A percentile compares a stretch with the other conserved stretches of the same genome.
phyloP scores from a whole-genome alignment of 2,329 filamentous ascomycete genomes.

The Beauveria varroae region DNA sequence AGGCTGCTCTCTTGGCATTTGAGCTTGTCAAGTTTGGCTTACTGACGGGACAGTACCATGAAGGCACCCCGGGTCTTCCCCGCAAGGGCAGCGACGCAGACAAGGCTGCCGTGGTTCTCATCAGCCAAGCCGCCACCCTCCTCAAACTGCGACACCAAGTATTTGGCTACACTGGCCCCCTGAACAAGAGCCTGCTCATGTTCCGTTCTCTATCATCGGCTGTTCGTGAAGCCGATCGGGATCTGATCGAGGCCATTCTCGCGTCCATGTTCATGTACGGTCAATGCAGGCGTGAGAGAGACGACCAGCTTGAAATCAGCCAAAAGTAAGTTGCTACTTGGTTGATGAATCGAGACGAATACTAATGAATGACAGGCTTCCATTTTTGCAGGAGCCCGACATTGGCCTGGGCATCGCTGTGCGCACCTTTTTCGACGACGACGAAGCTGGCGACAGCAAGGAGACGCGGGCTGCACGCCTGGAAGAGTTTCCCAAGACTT shows the following conservation, averaged over 20 bases:
- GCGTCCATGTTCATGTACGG: slow-evolving; percentile 74
- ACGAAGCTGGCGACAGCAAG: slow-evolving; percentile 49
- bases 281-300: slow-evolving; percentile 63
- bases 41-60: slow-evolving; percentile 61
- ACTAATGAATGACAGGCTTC: slow-evolving; percentile 39
- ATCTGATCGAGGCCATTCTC: slow-evolving; percentile 76
- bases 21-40: slow-evolving; percentile 76
- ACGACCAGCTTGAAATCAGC: slow-evolving; percentile 61
- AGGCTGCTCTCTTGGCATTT: slow-evolving; percentile 73
- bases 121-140: slow-evolving; percentile 80
- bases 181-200: slow-evolving; percentile 81
- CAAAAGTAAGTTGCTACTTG: slow-evolving; percentile 49
- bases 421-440: slow-evolving; percentile 70
- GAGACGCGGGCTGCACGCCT: slow-evolving; percentile 39
- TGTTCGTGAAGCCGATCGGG: slow-evolving; percentile 71
- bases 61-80: slow-evolving; percentile 47
- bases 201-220: slow-evolving; percentile 79
- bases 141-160: slow-evolving; percentile 73
- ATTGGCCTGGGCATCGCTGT: slow-evolving; percentile 72
- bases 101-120: slow-evolving; percentile 68
- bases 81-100: slow-evolving; percentile 60
- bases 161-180: slow-evolving; percentile 88
- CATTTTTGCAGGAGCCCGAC: slow-evolving; percentile 63
- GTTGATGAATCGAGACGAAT: slow-evolving; percentile 13
- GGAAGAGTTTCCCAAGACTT: slow-evolving; percentile 42